Evolutionary conservation across 2,329 filamentous ascomycete species (phyloP).

Genomic region (Botrytis tulipae): DNA sequence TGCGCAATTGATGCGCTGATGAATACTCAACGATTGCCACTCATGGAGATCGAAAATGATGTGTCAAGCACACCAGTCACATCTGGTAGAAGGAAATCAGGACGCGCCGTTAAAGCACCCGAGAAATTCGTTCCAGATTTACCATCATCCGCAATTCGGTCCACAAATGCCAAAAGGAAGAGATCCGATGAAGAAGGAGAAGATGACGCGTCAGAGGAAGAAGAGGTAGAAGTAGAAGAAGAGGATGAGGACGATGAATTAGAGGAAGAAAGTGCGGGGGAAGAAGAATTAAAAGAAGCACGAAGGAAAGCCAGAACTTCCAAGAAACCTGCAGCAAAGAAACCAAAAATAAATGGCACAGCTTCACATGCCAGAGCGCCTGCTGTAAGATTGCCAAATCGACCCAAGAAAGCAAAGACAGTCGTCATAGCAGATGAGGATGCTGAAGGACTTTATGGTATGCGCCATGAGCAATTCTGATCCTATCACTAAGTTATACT

Average conservation of each 20-base stretch:
- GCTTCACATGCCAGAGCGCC: constrained; percentile 53
- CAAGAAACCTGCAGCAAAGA: constrained; percentile 61
- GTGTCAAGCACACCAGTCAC: constrained; percentile 52
- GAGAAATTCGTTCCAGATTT: constrained; percentile 57
- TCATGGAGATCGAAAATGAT: constrained; percentile 55
- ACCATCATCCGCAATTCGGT: constrained; percentile 39
- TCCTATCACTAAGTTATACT: constrained; percentile 25
- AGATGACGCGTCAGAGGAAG: constrained; percentile 48
- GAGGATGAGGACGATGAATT: constrained; percentile 44
- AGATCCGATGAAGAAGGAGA: constrained; percentile 47
- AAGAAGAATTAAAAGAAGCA: constrained; percentile 45
- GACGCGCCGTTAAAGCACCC: constrained; percentile 63
- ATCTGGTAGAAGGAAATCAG: constrained; percentile 60
- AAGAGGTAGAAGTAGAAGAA: constrained; percentile 49
- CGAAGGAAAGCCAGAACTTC: constrained; percentile 43
- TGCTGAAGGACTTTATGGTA: constrained; percentile 36
- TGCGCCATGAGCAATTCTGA: constrained; percentile 19
- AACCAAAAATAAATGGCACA: constrained; percentile 62
- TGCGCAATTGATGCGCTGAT: constrained; percentile 39
- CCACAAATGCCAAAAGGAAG: constrained; percentile 56
- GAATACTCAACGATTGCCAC: constrained; percentile 45
- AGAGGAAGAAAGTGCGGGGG: constrained; percentile 45
- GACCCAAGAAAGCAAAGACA: constrained; percentile 42
- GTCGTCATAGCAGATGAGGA: constrained; percentile 45
- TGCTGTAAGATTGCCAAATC: constrained; percentile 44